Percentiles rank a stretch among this genome's conserved stretches.
Conservation (phyloP, 108 stramenopile genomes). For the Cylindrotheca closterium region DNA sequence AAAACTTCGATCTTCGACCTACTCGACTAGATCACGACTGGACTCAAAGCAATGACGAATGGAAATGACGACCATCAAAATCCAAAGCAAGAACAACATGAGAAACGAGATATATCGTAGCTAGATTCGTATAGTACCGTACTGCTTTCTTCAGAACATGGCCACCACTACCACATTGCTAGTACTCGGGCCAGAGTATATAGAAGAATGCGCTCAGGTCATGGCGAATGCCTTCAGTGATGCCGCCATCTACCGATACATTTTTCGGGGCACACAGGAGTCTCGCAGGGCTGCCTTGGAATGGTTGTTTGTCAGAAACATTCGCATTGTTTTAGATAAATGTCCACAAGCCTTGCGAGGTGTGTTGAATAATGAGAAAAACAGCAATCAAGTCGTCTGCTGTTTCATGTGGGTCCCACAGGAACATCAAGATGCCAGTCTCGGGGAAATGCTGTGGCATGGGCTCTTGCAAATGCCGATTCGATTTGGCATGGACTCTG, state of each 20-base stretch:
- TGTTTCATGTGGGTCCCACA: conserved; percentile 8
- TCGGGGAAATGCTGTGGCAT: conserved; percentile 6
- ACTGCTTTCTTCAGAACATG: too few relatives aligned
- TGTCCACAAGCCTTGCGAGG: not conserved
- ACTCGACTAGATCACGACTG: too few relatives aligned
- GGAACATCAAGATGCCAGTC: not conserved
- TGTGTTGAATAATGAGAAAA: conserved; percentile 1
- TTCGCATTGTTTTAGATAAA: conserved; percentile 6
- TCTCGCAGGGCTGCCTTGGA: conserved; percentile 21
- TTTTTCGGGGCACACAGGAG: conserved; percentile 8
- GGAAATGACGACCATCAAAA: too few relatives aligned
- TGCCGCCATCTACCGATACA: conserved; percentile 12
- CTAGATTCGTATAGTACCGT: too few relatives aligned
- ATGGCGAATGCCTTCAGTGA: conserved; percentile 21
- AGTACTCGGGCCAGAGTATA: conserved; percentile 2
- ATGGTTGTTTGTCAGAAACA: conserved; percentile 21
- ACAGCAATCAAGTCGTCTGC: not conserved
- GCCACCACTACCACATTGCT: too few relatives aligned
- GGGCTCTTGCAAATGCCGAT: conserved; percentile 19
- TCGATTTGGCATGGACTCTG: conserved; percentile 8
- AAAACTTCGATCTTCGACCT: too few relatives aligned
- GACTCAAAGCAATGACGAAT: too few relatives aligned
- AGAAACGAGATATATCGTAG: too few relatives aligned
- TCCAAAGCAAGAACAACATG: too few relatives aligned
- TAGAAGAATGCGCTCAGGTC: conserved; percentile 21